These are phyloP conservation scores for Teunomyces tritomae DNA, from an alignment of 805 yeast species.

Conservation along the genomic window DNA sequence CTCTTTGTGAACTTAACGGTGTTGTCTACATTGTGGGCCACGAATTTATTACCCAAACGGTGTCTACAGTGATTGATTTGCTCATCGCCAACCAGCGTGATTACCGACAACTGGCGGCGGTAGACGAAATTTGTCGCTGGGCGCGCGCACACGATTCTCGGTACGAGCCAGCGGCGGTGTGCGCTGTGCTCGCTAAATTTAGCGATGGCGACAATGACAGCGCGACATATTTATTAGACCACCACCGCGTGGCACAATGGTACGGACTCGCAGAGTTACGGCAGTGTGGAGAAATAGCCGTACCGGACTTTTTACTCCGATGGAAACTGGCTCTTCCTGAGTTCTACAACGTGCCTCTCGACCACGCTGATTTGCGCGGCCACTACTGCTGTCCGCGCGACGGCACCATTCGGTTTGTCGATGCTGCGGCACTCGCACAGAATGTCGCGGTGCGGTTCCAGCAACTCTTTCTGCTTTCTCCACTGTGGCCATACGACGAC, in stretches of 20 bases:
- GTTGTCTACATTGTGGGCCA: conserved; percentile 31
- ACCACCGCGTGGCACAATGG: conserved; percentile 51
- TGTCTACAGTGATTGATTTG: conserved; percentile 25
- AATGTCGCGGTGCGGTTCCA: conserved; percentile 9
- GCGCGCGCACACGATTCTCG: background rate
- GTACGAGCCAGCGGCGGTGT: conserved; percentile 31
- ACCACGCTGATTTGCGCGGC: conserved; percentile 54
- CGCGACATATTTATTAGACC: conserved; percentile 39
- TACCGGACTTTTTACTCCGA: conserved; percentile 58
- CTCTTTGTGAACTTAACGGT: conserved; percentile 57
- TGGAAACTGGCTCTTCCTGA: conserved; percentile 67
- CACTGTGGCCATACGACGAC: conserved; percentile 40
- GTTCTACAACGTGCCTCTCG: conserved; percentile 58
- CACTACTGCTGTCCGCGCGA: conserved; percentile 46
- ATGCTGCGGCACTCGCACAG: conserved; percentile 45
- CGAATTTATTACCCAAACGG: conserved; percentile 22
- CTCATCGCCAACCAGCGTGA: conserved; percentile 24
- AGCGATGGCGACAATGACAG: conserved; percentile 12
- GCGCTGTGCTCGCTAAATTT: conserved; percentile 52
- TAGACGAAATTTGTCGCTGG: conserved; percentile 13
- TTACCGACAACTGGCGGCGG: conserved; percentile 19
- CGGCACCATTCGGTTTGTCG: conserved; percentile 51
- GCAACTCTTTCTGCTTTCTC: conserved; percentile 25
- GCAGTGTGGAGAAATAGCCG: conserved; percentile 18
- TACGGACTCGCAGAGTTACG: conserved; percentile 56